Conservation (phyloP, 805 yeast species). For the Yarrowia divulgata region DNA sequence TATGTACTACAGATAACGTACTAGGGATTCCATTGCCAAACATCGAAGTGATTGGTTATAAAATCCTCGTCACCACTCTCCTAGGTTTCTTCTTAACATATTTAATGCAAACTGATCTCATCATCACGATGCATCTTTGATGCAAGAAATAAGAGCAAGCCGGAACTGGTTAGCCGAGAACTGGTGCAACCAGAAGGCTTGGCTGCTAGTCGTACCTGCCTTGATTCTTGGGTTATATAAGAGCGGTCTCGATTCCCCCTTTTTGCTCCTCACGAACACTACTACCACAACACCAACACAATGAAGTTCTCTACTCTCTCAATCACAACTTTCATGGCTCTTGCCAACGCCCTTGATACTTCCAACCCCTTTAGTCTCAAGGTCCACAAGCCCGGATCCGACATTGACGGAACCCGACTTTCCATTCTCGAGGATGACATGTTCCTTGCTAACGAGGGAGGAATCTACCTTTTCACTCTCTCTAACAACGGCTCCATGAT, state of each 20-base stretch:
- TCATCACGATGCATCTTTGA: background rate
- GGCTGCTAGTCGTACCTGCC: background rate
- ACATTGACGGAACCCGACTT: slow-evolving; percentile 24
- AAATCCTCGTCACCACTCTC: background rate
- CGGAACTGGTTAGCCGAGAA: slow-evolving; percentile 5
- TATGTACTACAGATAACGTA: no score
- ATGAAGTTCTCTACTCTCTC: slow-evolving; percentile 26
- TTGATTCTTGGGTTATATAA: background rate
- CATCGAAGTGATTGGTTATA: no score
- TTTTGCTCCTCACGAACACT: slow-evolving; percentile 6
- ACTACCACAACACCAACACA: background rate
- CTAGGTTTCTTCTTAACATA: background rate
- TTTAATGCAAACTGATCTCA: background rate
- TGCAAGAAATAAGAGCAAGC: slow-evolving; percentile 26
- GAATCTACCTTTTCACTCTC: slow-evolving; percentile 27
- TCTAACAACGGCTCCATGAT: slow-evolving; percentile 22
- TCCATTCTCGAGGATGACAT: slow-evolving; percentile 14
- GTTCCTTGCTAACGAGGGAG: slow-evolving; percentile 25
- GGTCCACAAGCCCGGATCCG: slow-evolving; percentile 27
- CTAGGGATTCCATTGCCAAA: no score
- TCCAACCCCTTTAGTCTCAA: slow-evolving; percentile 22
- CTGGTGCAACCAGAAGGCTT: slow-evolving; percentile 7
- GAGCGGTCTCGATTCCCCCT: background rate
- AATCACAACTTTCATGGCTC: slow-evolving; percentile 19
- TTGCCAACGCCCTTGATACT: slow-evolving; percentile 30